Evolutionary conservation across 495 filamentous ascomycete species (phyloP), one percentile per base, ranked within the genome.

Genomic region (Lasiosphaeria hispida): DNA sequence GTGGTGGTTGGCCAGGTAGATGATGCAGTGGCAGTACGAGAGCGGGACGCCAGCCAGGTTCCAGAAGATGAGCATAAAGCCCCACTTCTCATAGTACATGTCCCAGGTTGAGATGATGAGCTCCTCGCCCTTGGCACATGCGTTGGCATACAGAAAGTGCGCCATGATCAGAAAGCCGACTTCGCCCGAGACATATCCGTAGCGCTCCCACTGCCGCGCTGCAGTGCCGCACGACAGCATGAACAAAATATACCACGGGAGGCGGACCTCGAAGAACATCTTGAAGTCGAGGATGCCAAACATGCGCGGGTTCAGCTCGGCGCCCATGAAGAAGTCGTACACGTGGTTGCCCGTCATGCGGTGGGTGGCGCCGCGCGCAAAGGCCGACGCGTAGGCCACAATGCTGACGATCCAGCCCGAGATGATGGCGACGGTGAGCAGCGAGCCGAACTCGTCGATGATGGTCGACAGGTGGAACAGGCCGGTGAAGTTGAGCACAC

Each of bases 21-120:
- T 80, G 37, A 88, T 92, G 81, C 89, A 95, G 80, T 98, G 93
- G 80, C 94, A 97, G 82, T 98, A 98, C 58, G 85, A 91, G 43
- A 97, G 79, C 11, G 94, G 94, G 14, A 98, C 94, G 61, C 94
- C 94, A 54, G 92, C 91, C 69, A 98, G 78, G 75, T 98, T 98
- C 94, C 94, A 98, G 84, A 98, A 98, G 74, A 96, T 96, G 53
- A 98, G 82, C 93, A 98, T 96, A 78, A 97, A 98, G 64, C 94
- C 94, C 90, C 92, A 96, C 80, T 98, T 98, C 80, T 98, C 94
- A 69, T 93, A 92, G 80, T 96, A 96, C 90, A 98, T 97, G 72
- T 98, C 94, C 72, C 93, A 98, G 15, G 93, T 96, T 9, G 89
- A 89, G 48, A 90, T 80, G 75, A 98, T 96, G 66, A 91, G 83